Percentiles rank a stretch among this genome's conserved stretches.
Evolutionary conservation across 2,329 filamentous ascomycete genomes (phyloP).

Genomic region (Fusarium xylarioides): DNA sequence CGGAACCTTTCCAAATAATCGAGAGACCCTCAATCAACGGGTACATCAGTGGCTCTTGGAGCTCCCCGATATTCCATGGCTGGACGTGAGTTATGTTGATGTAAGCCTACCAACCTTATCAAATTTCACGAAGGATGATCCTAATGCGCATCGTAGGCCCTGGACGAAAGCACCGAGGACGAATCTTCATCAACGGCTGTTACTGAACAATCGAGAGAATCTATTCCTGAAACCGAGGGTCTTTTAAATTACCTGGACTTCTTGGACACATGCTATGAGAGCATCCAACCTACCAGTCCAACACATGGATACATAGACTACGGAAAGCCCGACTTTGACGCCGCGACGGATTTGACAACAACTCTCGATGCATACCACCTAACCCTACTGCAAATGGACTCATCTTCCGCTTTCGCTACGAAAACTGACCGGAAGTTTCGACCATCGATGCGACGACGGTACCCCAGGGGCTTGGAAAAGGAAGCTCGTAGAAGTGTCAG

Average conservation of each 20-base stretch:
- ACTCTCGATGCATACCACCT: not conserved
- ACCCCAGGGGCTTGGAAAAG: not conserved
- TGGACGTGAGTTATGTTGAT: not conserved
- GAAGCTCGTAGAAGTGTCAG: not conserved
- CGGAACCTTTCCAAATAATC: not conserved
- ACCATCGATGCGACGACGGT: not conserved
- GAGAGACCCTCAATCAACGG: too few relatives aligned
- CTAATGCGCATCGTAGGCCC: not conserved
- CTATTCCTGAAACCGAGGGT: not conserved
- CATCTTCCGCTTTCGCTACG: not conserved
- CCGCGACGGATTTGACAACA: not conserved
- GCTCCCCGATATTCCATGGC: not conserved
- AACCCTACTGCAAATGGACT: not conserved
- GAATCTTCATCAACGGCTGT: not conserved
- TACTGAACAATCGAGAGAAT: not conserved
- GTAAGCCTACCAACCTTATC: not conserved
- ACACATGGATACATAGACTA: not conserved
- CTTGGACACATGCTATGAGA: not conserved
- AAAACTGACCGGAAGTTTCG: not conserved
- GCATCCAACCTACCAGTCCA: not conserved
- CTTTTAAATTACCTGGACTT: not conserved
- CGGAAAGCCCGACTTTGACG: rapidly evolving
- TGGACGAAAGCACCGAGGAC: not conserved
- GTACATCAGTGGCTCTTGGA: not conserved
- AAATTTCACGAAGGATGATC: rapidly evolving